Evolutionary conservation across 2,329 filamentous ascomycete genomes (phyloP).

Genomic region (Colletotrichum gloeosporioides): DNA sequence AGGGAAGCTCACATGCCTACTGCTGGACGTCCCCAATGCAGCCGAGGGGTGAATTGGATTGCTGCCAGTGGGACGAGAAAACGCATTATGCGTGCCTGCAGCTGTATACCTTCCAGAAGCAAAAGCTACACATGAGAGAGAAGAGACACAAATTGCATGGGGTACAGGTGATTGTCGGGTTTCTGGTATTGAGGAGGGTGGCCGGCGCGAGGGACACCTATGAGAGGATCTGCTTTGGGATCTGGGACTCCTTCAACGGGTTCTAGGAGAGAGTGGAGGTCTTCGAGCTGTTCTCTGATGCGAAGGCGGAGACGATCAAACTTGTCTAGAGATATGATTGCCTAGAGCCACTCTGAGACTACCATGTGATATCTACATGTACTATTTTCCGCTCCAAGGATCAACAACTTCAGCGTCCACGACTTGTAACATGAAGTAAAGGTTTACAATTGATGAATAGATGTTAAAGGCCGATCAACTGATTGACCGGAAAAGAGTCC

Average conservation of each 20-base stretch:
- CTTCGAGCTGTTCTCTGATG: neutral
- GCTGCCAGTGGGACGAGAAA: neutral
- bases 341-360: neutral
- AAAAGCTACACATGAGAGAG: neutral
- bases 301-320: neutral
- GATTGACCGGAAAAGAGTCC: rapidly evolving
- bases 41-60: neutral
- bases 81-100: rapidly evolving
- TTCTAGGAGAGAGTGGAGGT: rapidly evolving
- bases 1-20: neutral
- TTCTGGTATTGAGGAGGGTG: neutral
- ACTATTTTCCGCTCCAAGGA: rapidly evolving
- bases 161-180: neutral
- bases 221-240: neutral
- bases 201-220: neutral
- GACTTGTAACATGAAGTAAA: neutral
- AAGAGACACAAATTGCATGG: rapidly evolving
- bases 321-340: neutral
- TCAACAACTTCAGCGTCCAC: neutral
- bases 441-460: rapidly evolving
- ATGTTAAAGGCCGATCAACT: rapidly evolving
- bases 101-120: neutral
- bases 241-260: neutral
- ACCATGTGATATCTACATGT: neutral
- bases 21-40: neutral